These are phyloP conservation scores for Anthostomella pinea DNA, from an alignment of 2,329 filamentous ascomycete genomes.

Conservation along the genomic window DNA sequence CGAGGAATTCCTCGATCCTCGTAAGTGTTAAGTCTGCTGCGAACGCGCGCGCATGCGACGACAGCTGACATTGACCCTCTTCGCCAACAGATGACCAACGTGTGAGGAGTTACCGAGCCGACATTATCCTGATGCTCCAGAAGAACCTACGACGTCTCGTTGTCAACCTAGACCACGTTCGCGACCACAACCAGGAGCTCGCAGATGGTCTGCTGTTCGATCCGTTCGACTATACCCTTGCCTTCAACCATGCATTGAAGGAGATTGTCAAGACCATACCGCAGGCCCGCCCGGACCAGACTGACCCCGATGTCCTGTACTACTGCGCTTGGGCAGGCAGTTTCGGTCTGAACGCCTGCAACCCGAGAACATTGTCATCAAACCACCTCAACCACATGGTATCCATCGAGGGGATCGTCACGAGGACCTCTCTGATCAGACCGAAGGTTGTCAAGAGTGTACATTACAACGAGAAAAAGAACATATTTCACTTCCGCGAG, in stretches of 20 bases:
- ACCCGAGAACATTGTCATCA: conserved; percentile 87
- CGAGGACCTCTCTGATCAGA: conserved; percentile 88
- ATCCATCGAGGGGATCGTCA: conserved; percentile 95
- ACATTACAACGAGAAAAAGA: conserved; percentile 86
- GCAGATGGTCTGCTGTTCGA: conserved; percentile 74
- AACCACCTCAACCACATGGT: conserved; percentile 94
- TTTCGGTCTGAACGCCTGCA: conserved; percentile 93
- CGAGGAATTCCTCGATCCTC: conserved; percentile 91
- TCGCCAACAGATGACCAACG: conserved; percentile 46
- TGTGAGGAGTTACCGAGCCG: conserved; percentile 76
- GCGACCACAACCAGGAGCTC: conserved; percentile 80
- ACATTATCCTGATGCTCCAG: conserved; percentile 77
- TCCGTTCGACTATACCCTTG: conserved; percentile 84
- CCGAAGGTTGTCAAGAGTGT: conserved; percentile 99
- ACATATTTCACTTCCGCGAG: conserved; percentile 83
- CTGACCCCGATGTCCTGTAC: conserved; percentile 76
- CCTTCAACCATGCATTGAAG: conserved; percentile 88
- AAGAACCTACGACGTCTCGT: conserved; percentile 62
- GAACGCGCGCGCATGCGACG: conserved; percentile 5
- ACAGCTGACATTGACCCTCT: background rate
- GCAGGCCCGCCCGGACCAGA: conserved; percentile 72
- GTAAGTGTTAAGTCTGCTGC: conserved; percentile 53
- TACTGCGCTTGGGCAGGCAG: conserved; percentile 97
- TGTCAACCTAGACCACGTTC: conserved; percentile 86
- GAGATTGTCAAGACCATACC: conserved; percentile 80